Conservation (phyloP, 139 green algal genomes). For the Picochlorum sp. region DNA sequence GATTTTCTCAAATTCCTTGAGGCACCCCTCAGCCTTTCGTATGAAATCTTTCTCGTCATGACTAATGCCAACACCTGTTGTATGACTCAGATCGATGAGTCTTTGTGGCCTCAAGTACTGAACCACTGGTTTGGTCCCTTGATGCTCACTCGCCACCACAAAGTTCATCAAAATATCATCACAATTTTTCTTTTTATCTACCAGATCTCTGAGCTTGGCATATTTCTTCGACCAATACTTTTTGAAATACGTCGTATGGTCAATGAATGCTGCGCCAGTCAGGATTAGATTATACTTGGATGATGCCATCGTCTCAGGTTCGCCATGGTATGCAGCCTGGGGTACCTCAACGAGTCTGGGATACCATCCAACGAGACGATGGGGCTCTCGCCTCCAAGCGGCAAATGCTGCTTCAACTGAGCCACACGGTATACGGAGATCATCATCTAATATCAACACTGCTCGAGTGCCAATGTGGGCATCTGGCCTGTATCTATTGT, state of each 20-base stretch:
- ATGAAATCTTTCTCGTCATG: slow-evolving; percentile 8
- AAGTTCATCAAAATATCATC: slow-evolving; percentile 46
- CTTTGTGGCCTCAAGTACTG: background rate
- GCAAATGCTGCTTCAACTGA: slow-evolving; percentile 32
- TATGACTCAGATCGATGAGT: slow-evolving; percentile 3
- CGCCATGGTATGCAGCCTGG: slow-evolving; percentile 14
- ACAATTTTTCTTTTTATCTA: slow-evolving; percentile 40
- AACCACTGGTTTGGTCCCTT: background rate
- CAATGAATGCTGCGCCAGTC: slow-evolving; percentile 40
- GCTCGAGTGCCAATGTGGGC: slow-evolving; percentile 14
- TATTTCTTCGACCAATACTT: slow-evolving; percentile 26
- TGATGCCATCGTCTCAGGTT: slow-evolving; percentile 11
- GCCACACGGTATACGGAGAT: slow-evolving; percentile 36
- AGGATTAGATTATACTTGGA: slow-evolving; percentile 39
- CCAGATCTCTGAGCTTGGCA: slow-evolving; percentile 1
- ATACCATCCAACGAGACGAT: slow-evolving; percentile 33
- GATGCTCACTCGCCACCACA: slow-evolving; percentile 25
- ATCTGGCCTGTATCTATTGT: slow-evolving; percentile 43
- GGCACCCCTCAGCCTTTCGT: background rate
- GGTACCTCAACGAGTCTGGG: slow-evolving; percentile 19
- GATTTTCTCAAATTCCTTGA: background rate
- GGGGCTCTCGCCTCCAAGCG: slow-evolving; percentile 10
- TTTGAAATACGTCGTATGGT: slow-evolving; percentile 18
- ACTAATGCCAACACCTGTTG: slow-evolving; percentile 6
- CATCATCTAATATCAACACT: slow-evolving; percentile 39